Conservation (phyloP, 1,284 basidiomycete species). For the Peniophora sp. region DNA sequence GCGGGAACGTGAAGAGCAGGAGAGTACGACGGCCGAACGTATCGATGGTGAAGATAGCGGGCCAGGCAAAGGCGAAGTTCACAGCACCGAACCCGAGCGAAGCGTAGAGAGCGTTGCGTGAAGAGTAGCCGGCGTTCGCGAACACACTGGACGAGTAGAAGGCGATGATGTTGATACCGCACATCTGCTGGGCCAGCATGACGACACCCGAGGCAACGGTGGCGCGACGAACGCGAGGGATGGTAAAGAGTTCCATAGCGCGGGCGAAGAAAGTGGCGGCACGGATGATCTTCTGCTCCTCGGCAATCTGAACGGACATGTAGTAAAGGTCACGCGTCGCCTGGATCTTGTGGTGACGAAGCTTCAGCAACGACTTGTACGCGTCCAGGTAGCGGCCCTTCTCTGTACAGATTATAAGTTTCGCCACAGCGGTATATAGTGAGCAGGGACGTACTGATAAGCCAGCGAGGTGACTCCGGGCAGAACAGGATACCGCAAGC, state of each 20-base stretch:
- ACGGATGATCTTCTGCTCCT: slow-evolving; percentile 45
- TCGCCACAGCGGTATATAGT: no score
- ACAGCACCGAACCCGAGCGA: slow-evolving; percentile 49
- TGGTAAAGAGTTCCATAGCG: slow-evolving; percentile 48
- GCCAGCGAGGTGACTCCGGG: slow-evolving; percentile 66
- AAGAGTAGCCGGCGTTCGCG: slow-evolving; percentile 38
- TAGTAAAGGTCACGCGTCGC: slow-evolving; percentile 73
- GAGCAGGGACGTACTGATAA: slow-evolving; percentile 37
- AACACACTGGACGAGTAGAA: slow-evolving; percentile 63
- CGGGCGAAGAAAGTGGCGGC: slow-evolving; percentile 39
- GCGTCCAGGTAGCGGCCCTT: slow-evolving; percentile 59
- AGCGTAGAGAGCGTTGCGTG: slow-evolving; percentile 45
- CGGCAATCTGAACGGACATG: slow-evolving; percentile 51
- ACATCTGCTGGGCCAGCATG: slow-evolving; percentile 61
- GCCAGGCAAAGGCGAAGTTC: slow-evolving; percentile 49
- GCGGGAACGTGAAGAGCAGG: slow-evolving; percentile 57
- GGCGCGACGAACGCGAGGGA: slow-evolving; percentile 70
- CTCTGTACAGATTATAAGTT: no score
- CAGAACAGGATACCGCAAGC: slow-evolving; percentile 47
- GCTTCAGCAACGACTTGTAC: slow-evolving; percentile 50
- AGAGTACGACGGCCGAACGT: slow-evolving; percentile 67
- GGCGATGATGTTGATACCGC: slow-evolving; percentile 59
- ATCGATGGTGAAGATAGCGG: slow-evolving; percentile 45
- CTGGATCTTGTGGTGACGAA: slow-evolving; percentile 62
- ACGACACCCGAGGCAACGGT: slow-evolving; percentile 61